A percentile compares a stretch with the other conserved stretches of the same genome.
These are phyloP conservation scores for Bryum argenteum DNA, from an alignment of 225 moss, liverwort and hornwort species.

Conservation along the genomic window DNA sequence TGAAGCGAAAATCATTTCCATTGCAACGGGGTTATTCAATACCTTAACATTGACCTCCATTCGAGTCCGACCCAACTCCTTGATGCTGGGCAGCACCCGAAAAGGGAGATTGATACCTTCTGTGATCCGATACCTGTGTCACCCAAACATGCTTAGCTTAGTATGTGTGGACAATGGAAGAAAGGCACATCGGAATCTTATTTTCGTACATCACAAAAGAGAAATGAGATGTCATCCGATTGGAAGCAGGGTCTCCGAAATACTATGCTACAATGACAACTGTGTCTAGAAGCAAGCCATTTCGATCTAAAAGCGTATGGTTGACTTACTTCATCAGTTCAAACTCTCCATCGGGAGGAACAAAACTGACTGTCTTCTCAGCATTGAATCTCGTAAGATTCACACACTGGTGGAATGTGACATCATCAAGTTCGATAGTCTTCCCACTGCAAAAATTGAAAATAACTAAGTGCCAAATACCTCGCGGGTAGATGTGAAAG, in stretches of 20 bases:
- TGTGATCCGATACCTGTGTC: conserved; percentile 54
- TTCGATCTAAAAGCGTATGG: too few species aligned
- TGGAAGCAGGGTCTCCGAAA: too few species aligned
- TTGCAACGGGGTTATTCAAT: neutral
- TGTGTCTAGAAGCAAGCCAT: too few species aligned
- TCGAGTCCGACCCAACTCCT: conserved; percentile 72
- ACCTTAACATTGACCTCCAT: conserved; percentile 76
- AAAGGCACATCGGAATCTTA: too few species aligned
- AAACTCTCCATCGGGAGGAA: conserved; percentile 75
- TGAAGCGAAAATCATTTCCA: neutral
- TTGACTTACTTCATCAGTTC: conserved; percentile 76
- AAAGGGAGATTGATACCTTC: conserved; percentile 64
- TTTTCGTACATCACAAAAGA: too few species aligned
- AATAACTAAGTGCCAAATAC: conserved; percentile 5
- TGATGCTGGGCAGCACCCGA: conserved; percentile 69
- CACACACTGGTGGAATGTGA: conserved; percentile 73
- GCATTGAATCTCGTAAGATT: conserved; percentile 71
- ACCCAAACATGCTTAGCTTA: conserved; percentile 9
- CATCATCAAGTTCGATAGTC: conserved; percentile 75
- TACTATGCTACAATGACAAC: too few species aligned
- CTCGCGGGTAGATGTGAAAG: neutral
- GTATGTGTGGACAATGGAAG: neutral
- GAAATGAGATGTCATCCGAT: too few species aligned
- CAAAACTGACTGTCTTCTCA: conserved; percentile 74
- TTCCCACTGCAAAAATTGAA: conserved; percentile 51